Percentiles rank a stretch among this genome's conserved stretches.
Evolutionary conservation across 1,284 basidiomycete genomes (phyloP).

Genomic region (Pterula multifida): DNA sequence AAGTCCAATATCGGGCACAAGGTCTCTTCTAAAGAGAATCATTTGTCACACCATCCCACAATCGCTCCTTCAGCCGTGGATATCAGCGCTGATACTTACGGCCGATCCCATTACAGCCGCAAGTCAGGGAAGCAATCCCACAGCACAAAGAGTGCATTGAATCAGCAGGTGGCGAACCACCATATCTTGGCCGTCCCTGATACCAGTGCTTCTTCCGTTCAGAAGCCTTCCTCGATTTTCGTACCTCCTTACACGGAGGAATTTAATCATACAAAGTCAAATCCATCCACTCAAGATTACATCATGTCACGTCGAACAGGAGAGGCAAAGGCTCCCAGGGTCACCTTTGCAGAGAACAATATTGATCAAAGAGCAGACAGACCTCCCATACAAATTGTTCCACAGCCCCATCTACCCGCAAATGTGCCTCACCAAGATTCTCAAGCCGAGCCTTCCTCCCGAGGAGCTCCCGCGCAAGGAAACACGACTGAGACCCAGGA

Average conservation of each 20-base stretch:
- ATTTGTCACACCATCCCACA: background rate
- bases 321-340: background rate
- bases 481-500: background rate
- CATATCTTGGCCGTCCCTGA: background rate
- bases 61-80: background rate
- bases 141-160: background rate
- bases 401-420: background rate
- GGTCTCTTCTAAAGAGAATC: background rate
- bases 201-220: background rate
- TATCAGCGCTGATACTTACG: background rate
- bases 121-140: background rate
- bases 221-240: background rate
- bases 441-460: background rate
- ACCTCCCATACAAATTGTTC: background rate
- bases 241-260: background rate
- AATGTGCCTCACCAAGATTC: background rate
- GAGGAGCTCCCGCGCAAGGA: background rate
- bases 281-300: background rate
- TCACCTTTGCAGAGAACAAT: background rate
- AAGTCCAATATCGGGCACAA: background rate
- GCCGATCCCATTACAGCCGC: background rate
- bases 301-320: background rate
- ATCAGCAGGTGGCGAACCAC: background rate
- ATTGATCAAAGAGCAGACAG: background rate
- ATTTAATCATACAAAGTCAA: background rate